phyloP scores from a whole-genome alignment of 176 grass and related monocot genomes.

The Aegilops bicornis region DNA sequence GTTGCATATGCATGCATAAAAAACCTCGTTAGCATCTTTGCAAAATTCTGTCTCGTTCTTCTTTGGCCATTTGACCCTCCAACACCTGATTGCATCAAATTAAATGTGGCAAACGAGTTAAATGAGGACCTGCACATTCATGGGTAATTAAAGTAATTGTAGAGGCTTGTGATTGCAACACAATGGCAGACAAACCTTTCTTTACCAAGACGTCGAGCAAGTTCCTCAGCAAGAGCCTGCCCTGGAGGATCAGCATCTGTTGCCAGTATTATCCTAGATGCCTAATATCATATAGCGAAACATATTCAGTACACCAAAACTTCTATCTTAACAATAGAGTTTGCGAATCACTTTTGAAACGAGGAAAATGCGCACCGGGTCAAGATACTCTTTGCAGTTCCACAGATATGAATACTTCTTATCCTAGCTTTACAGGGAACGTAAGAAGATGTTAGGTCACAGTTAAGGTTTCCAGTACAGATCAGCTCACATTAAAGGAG shows the following conservation, averaged over 20 bases:
- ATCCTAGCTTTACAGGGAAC: slow-evolving; percentile 93
- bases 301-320: slow-evolving; percentile 21
- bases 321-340: background rate
- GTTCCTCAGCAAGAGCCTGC: slow-evolving; percentile 88
- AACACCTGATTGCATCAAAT: slow-evolving; percentile 66
- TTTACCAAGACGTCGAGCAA: slow-evolving; percentile 96
- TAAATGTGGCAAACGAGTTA: slow-evolving; percentile 26
- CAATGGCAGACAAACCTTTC: slow-evolving; percentile 68
- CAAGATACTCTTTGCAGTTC: slow-evolving; percentile 87
- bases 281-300: slow-evolving; percentile 40
- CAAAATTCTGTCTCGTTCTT: slow-evolving; percentile 66
- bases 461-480: slow-evolving; percentile 17
- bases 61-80: slow-evolving; percentile 93
- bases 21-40: slow-evolving; percentile 99
- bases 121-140: background rate
- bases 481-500: slow-evolving; percentile 1
- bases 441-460: slow-evolving; percentile 43
- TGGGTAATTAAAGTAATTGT: slow-evolving; percentile 1
- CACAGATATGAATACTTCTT: slow-evolving; percentile 89
- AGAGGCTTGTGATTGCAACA: slow-evolving; percentile 5
- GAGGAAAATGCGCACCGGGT: slow-evolving; percentile 57
- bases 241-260: slow-evolving; percentile 76
- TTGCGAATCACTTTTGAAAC: slow-evolving; percentile 2
- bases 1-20: slow-evolving; percentile 4
- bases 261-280: slow-evolving; percentile 97